These are phyloP conservation scores for Clausena lansium DNA, from an alignment of 345 rosid species.

Conservation along the genomic window DNA sequence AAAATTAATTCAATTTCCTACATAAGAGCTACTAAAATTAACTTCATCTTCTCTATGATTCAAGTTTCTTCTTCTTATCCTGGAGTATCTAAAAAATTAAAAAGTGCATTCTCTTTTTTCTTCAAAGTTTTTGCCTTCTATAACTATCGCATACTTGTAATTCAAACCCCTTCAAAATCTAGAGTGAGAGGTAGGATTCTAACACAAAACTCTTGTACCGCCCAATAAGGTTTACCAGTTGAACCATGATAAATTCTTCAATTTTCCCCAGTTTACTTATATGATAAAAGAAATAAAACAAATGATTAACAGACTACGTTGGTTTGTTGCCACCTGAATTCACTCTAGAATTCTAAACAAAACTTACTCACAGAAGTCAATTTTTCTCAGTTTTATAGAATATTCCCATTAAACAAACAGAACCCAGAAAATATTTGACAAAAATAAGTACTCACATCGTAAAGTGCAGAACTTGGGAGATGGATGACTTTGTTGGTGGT, in stretches of 20 bases:
- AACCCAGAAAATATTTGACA: constrained; percentile 5
- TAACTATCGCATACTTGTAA: too few species aligned
- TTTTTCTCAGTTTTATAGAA: background rate
- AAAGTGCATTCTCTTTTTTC: background rate
- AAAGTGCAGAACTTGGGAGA: constrained; percentile 65
- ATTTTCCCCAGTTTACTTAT: background rate
- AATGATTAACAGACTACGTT: background rate
- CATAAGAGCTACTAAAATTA: background rate
- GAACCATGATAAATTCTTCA: background rate
- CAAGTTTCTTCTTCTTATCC: background rate
- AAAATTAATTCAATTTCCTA: background rate
- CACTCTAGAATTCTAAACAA: background rate
- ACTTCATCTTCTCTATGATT: background rate
- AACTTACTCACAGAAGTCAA: background rate
- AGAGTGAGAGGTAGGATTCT: background rate
- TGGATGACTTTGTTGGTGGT: constrained; percentile 20
- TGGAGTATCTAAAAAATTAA: background rate
- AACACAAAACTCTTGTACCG: background rate
- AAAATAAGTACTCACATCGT: constrained; percentile 44
- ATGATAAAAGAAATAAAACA: background rate
- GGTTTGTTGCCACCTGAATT: background rate
- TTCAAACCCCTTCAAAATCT: background rate
- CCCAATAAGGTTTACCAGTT: background rate
- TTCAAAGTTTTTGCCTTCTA: background rate
- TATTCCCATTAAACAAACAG: background rate